Evolutionary conservation across 1,284 basidiomycete genomes (phyloP).

Genomic region (Psilocybe mexicana): DNA sequence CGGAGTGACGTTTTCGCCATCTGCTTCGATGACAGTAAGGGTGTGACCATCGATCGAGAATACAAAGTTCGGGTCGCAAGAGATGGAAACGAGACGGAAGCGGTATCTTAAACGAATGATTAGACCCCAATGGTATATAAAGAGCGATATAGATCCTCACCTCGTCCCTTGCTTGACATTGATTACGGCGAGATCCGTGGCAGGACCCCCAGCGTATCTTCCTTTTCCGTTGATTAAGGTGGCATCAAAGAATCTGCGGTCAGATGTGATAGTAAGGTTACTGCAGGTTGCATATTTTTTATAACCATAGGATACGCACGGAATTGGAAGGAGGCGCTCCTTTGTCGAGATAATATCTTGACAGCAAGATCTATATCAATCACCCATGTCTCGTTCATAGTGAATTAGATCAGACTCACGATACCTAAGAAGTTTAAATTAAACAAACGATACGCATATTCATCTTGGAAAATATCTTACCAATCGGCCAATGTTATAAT

Average conservation of each 20-base stretch:
- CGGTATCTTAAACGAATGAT: conserved; percentile 35
- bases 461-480: conserved; percentile 16
- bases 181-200: conserved; percentile 32
- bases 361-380: too few relatives aligned
- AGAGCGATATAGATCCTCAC: too few relatives aligned
- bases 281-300: too few relatives aligned
- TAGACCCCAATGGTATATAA: too few relatives aligned
- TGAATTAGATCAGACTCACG: too few relatives aligned
- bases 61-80: conserved; percentile 37
- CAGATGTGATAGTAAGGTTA: too few relatives aligned
- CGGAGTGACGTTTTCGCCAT: conserved; percentile 44
- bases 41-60: conserved; percentile 37
- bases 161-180: conserved; percentile 25
- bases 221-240: conserved; percentile 43
- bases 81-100: conserved; percentile 52
- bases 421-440: too few relatives aligned
- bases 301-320: too few relatives aligned
- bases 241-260: conserved; percentile 20
- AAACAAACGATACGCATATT: too few relatives aligned
- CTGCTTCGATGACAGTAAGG: conserved; percentile 49
- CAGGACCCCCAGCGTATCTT: conserved; percentile 35
- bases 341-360: too few relatives aligned
- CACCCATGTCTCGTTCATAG: too few relatives aligned
- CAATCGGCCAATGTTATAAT: conserved; percentile 39
- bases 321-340: too few relatives aligned